A percentile compares a stretch with the other conserved stretches of the same genome.
These are phyloP conservation scores for Lantana camara DNA, from an alignment of 257 asterid species.

Conservation along the genomic window DNA sequence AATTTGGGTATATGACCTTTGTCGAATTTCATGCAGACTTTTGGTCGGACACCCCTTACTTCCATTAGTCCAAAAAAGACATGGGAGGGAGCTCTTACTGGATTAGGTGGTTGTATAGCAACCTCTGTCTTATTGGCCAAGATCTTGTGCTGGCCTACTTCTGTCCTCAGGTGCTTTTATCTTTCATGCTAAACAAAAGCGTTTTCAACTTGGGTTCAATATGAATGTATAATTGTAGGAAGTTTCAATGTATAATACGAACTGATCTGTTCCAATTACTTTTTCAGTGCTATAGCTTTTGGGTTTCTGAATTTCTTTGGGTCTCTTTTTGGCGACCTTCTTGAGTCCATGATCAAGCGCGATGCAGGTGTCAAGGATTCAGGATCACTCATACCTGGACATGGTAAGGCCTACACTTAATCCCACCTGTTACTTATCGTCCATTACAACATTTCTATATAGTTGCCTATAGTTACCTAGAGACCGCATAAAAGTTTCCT, in stretches of 20 bases:
- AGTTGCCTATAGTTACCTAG: constrained; percentile 11
- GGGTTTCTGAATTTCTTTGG: constrained; percentile 87
- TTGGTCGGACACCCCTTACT: constrained; percentile 94
- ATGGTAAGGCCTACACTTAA: constrained; percentile 57
- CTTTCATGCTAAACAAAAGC: neutral
- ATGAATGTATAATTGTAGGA: constrained; percentile 8
- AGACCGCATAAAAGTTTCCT: neutral
- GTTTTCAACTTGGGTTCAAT: constrained; percentile 5
- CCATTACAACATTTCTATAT: neutral
- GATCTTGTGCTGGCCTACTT: constrained; percentile 77
- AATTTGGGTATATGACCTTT: constrained; percentile 21
- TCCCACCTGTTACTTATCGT: neutral
- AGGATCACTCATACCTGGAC: constrained; percentile 97
- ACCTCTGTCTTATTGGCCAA: constrained; percentile 72
- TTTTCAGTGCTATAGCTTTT: constrained; percentile 75
- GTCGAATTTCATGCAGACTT: constrained; percentile 58
- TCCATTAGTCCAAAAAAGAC: constrained; percentile 94
- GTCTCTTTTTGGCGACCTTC: constrained; percentile 92
- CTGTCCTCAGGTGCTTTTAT: constrained; percentile 57
- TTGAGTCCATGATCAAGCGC: constrained; percentile 97
- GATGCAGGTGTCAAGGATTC: constrained; percentile 99
- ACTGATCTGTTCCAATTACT: constrained; percentile 21
- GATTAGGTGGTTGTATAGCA: constrained; percentile 83
- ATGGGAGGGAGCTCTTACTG: constrained; percentile 95
- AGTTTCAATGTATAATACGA: neutral